phyloP scores from a whole-genome alignment of 805 yeast species.

The Torulaspora indica region DNA sequence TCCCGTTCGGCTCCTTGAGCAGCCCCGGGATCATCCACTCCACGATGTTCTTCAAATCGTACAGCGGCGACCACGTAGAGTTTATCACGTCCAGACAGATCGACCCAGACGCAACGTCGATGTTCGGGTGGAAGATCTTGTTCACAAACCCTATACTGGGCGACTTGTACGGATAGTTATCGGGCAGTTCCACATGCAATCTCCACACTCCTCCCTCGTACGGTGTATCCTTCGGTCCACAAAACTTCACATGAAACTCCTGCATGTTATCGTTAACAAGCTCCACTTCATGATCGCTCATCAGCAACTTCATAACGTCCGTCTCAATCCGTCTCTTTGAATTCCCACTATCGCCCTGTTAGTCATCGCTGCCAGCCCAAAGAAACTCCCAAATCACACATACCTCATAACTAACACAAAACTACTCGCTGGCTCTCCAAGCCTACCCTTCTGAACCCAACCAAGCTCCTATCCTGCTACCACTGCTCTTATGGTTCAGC shows the following conservation, averaged over 20 bases:
- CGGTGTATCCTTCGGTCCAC: slow-evolving; percentile 84
- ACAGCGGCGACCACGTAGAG: slow-evolving; percentile 98
- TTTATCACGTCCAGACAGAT: slow-evolving; percentile 95
- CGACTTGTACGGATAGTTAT: slow-evolving; percentile 90
- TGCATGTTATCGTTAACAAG: slow-evolving; percentile 79
- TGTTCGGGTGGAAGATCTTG: slow-evolving; percentile 91
- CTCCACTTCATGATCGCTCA: slow-evolving; percentile 88
- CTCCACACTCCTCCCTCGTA: slow-evolving; percentile 89
- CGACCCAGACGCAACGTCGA: slow-evolving; percentile 84
- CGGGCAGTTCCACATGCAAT: slow-evolving; percentile 88
- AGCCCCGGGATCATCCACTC: slow-evolving; percentile 92
- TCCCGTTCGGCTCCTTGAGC: slow-evolving; percentile 85
- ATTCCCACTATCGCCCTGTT: slow-evolving; percentile 19
- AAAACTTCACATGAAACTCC: slow-evolving; percentile 78
- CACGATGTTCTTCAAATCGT: slow-evolving; percentile 83
- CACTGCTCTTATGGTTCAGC: too few relatives aligned
- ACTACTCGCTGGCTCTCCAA: too few relatives aligned
- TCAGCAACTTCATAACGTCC: slow-evolving; percentile 90
- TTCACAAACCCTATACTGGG: slow-evolving; percentile 94
- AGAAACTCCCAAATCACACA: slow-evolving; percentile 4
- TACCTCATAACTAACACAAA: slow-evolving; percentile 14
- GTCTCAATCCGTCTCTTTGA: slow-evolving; percentile 64
- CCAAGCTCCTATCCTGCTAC: too few relatives aligned
- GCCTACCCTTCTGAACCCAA: too few relatives aligned
- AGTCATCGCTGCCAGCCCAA: neutral